Conservation (phyloP, 1,284 basidiomycete species). For the Irpex sp. region DNA sequence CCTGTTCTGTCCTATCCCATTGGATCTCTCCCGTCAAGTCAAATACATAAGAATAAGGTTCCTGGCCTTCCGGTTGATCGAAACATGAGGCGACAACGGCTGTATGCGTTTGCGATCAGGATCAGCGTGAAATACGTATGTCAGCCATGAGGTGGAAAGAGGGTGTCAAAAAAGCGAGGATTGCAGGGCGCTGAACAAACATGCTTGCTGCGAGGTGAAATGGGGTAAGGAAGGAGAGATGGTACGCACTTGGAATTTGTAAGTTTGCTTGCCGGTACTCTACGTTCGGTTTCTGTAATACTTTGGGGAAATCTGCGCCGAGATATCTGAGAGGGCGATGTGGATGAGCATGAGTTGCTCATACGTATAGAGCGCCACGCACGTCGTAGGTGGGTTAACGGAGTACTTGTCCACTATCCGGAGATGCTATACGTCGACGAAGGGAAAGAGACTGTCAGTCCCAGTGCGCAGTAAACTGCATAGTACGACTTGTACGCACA, state of each 20-base stretch:
- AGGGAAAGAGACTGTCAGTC: not conserved
- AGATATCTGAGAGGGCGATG: slow-evolving; percentile 61
- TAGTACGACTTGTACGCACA: slow-evolving; percentile 39
- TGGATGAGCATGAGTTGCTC: not conserved
- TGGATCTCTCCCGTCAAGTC: slow-evolving; percentile 81
- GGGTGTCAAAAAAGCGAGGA: not conserved
- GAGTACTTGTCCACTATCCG: slow-evolving; percentile 87
- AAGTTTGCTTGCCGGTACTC: slow-evolving; percentile 85
- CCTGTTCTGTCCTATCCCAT: slow-evolving; percentile 76
- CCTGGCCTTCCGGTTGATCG: slow-evolving; percentile 62
- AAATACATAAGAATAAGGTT: slow-evolving; percentile 71
- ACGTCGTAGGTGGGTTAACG: slow-evolving; percentile 84
- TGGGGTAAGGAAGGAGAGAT: not conserved
- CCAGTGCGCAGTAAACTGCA: not conserved
- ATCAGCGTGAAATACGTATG: not conserved
- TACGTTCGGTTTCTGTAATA: slow-evolving; percentile 64
- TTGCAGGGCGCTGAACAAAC: not conserved
- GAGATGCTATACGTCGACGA: slow-evolving; percentile 45
- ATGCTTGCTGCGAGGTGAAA: slow-evolving; percentile 3
- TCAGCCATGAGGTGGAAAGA: not conserved
- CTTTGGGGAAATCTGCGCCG: slow-evolving; percentile 69
- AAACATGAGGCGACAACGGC: slow-evolving; percentile 65
- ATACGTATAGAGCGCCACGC: slow-evolving; percentile 27
- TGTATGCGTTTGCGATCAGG: slow-evolving; percentile 23
- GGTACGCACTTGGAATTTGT: slow-evolving; percentile 57